Conservation (phyloP, 306 rosid genomes). For the Rosa persica region DNA sequence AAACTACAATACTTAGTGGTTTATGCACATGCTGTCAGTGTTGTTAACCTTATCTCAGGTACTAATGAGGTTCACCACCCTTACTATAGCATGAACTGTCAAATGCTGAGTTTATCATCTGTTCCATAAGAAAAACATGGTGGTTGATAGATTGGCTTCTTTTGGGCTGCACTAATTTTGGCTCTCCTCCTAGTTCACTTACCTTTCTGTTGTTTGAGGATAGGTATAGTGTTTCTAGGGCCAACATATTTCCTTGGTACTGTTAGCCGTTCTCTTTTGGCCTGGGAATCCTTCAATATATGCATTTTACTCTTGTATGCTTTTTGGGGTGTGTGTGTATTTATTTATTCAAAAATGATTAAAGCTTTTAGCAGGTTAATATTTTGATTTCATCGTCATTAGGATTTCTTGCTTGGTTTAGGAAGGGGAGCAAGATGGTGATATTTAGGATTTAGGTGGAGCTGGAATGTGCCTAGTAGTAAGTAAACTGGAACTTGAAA, state of each 20-base stretch:
- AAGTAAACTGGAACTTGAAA: not conserved
- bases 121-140: not conserved
- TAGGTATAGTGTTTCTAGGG: not conserved
- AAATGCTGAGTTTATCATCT: not conserved
- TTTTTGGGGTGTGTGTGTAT: not conserved
- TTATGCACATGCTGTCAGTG: not conserved
- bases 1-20: not conserved
- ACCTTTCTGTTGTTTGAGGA: not conserved
- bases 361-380: not conserved
- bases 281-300: not conserved
- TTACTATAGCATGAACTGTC: not conserved
- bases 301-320: not conserved
- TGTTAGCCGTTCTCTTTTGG: not conserved
- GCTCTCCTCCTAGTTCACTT: not conserved
- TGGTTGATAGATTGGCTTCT: not conserved
- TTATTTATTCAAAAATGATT: not conserved
- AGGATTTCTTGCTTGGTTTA: not conserved
- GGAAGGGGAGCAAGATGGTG: not conserved
- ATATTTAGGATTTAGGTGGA: constrained; percentile 17
- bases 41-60: not conserved
- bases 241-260: not conserved
- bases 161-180: not conserved
- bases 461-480: constrained; percentile 13
- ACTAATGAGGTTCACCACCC: not conserved
- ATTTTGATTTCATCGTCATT: constrained; percentile 6